Base-by-base conservation (phyloP, 202 grass and related monocot genomes). In the Panicum virgatum region DNA sequence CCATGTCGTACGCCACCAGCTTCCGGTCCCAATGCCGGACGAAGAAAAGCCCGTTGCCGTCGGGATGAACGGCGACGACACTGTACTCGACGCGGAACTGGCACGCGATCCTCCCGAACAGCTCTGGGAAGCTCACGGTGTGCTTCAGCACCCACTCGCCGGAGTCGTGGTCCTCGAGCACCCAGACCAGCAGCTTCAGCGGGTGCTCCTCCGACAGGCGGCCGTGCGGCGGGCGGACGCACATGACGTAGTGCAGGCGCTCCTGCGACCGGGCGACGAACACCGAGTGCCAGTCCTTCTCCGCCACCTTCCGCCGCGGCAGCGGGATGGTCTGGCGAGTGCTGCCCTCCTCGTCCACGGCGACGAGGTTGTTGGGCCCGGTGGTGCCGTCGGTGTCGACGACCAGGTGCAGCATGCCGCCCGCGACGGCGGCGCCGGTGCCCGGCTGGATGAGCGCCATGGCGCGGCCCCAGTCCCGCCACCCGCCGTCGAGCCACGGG, bases 271-370 rank as follows among this genome's bases (percentile, higher is more conserved):
- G 1, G 27, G 47, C 29, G 2, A 73, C 2, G 70, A 73, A 73
- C 47, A 54, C 70, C 68, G 68, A 71, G 68, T 71, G 68, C 68
- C 68, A 32, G 32, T 74, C 71, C 3, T 74, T 74, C 71, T 74
- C 71, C 50, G 5, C 19, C 70, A 73, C 70, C 47, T 74, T 34
- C 0, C 70, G 48, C 10, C 70, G 70, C 5, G 70, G 70, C 48
- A 73, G 48, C 44, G 68, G 68, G 68, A 72, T 32, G 68, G 16
- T 22, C 9, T 20, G 63, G 2, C 10, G 10, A 0, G 37, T 42
- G 19, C 0, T 5, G 37, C 68, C 68, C 4, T 72, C 44, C 0
- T 3, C 26, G 68, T 72, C 44, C 0, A 72, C 44, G 44, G 68
- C 68, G 15, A 72, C 68, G 1, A 79, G 26, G 34, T 53, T 79